Conservation (phyloP, 257 asterid species). For the Capsicum baccatum region DNA sequence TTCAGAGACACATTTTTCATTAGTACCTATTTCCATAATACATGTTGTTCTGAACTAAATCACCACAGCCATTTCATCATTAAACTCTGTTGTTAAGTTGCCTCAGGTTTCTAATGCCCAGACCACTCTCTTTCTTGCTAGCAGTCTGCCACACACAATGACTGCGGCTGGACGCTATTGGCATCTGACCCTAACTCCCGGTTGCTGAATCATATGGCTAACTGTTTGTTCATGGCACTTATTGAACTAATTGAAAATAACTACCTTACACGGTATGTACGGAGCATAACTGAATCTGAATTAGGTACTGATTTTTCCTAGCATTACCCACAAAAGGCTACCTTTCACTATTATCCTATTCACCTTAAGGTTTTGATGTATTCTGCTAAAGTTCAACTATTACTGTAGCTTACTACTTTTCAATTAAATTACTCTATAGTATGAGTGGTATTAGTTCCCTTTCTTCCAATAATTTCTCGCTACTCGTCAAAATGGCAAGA, state of each 20-base stretch:
- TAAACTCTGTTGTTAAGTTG: not conserved
- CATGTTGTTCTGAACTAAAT: not conserved
- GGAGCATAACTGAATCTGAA: not conserved
- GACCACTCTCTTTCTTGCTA: too few relatives aligned
- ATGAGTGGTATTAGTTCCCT: slow-evolving; percentile 5
- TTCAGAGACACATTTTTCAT: not conserved
- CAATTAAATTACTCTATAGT: slow-evolving; percentile 1
- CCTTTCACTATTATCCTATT: slow-evolving; percentile 8
- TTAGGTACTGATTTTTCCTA: not conserved
- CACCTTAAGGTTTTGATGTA: not conserved
- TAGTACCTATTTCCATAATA: not conserved
- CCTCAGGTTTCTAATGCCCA: too few relatives aligned
- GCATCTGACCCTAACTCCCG: not conserved
- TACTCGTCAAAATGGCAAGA: not conserved
- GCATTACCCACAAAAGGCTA: not conserved
- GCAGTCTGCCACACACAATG: not conserved
- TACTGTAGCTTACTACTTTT: not conserved
- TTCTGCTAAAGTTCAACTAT: not conserved
- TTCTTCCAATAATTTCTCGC: not conserved
- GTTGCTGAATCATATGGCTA: not conserved
- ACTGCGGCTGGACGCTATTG: not conserved
- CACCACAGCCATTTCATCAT: not conserved
- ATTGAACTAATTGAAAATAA: not conserved
- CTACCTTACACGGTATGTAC: not conserved
- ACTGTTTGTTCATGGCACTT: not conserved